phyloP scores from a whole-genome alignment of 2,329 filamentous ascomycete genomes.

The Fusarium succisae region DNA sequence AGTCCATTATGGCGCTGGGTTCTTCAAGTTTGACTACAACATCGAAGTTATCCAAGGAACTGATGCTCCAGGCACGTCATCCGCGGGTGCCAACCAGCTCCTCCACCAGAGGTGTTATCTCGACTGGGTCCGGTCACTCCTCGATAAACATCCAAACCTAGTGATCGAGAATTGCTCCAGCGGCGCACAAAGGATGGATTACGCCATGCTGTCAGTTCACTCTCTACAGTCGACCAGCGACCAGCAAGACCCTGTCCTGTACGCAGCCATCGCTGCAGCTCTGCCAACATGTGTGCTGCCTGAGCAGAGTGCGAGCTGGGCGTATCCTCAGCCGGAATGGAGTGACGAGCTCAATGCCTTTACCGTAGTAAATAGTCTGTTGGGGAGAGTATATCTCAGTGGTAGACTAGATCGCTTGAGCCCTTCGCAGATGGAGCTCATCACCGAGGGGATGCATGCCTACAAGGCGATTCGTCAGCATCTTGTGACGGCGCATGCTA shows the following conservation, averaged over 20 bases:
- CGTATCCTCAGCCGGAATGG: constrained; percentile 49
- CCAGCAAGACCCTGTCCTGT: constrained; percentile 46
- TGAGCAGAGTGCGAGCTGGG: constrained; percentile 49
- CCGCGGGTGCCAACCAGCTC: constrained; percentile 40
- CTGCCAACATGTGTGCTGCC: constrained; percentile 48
- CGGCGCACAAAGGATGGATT: constrained; percentile 47
- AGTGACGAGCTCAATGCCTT: constrained; percentile 47
- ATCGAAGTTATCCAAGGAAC: constrained; percentile 49
- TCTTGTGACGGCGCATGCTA: background rate
- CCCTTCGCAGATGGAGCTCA: background rate
- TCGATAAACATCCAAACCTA: constrained; percentile 41
- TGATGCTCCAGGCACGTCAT: constrained; percentile 34
- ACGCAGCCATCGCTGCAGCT: constrained; percentile 45
- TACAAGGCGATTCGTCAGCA: background rate
- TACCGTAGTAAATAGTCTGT: constrained; percentile 47
- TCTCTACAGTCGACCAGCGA: constrained; percentile 49
- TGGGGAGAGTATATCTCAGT: constrained; percentile 45
- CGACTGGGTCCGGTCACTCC: constrained; percentile 42
- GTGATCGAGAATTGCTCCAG: constrained; percentile 51
- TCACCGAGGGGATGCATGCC: background rate
- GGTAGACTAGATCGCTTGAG: background rate
- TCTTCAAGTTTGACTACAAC: constrained; percentile 51
- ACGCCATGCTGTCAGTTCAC: constrained; percentile 47
- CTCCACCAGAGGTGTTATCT: constrained; percentile 48
- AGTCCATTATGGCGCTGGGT: constrained; percentile 42